A percentile compares a stretch with the other conserved stretches of the same genome.
Evolutionary conservation across 768 basidiomycete genomes (phyloP).

Genomic region (Hygrocybe punicea): DNA sequence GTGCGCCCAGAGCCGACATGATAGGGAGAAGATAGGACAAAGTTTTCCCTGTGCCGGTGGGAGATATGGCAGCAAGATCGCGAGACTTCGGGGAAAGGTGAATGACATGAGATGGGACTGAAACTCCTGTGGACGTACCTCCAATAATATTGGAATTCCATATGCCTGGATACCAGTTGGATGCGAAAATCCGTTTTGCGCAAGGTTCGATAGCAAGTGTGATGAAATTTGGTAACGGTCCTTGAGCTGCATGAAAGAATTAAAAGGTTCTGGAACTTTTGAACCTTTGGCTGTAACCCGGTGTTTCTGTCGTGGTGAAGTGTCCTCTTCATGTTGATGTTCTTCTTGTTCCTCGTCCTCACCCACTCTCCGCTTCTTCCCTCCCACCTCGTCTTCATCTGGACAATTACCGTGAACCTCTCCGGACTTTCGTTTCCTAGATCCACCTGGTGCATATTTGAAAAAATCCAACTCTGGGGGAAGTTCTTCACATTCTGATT

Average conservation of each 20-base stretch:
- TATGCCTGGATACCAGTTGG: conserved; percentile 84
- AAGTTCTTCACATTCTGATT: conserved; percentile 45
- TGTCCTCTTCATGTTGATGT: conserved; percentile 19
- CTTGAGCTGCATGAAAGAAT: conserved; percentile 57
- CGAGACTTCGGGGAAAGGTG: conserved; percentile 47
- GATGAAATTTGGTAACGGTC: conserved; percentile 57
- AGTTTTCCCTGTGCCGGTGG: conserved; percentile 97
- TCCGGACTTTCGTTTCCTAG: conserved; percentile 50
- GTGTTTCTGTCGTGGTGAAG: conserved; percentile 41
- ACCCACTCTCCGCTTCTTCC: conserved; percentile 37
- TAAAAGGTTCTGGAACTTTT: conserved; percentile 57
- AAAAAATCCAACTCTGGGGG: conserved; percentile 89
- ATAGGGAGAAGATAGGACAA: conserved; percentile 87
- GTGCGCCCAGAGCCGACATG: conserved; percentile 56
- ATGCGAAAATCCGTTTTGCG: conserved; percentile 51
- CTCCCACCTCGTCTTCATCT: conserved; percentile 17
- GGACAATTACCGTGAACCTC: conserved; percentile 1
- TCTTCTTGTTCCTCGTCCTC: conserved; percentile 28
- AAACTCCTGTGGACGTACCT: conserved; percentile 44
- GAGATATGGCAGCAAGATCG: conserved; percentile 91
- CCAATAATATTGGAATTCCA: conserved; percentile 74
- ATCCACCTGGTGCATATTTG: conserved; percentile 66
- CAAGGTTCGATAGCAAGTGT: conserved; percentile 63
- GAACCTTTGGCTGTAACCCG: conserved; percentile 74
- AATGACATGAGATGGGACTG: not conserved